These are phyloP conservation scores for Angomonas ambiguus DNA, from an alignment of 208 protist species.

Conservation along the genomic window DNA sequence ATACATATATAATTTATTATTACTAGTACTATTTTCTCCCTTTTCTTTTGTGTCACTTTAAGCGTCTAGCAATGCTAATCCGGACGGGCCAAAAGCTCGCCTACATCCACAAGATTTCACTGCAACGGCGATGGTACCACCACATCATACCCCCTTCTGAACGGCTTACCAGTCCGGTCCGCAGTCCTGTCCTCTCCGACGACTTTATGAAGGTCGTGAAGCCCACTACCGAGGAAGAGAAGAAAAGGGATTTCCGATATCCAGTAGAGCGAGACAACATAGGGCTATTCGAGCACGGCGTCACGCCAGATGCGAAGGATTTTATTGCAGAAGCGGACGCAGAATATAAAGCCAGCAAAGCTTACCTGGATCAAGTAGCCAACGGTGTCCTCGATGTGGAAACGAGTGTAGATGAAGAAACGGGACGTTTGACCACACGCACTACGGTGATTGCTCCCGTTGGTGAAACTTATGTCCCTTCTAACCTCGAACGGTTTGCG, in stretches of 20 bases:
- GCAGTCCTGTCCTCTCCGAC: not conserved
- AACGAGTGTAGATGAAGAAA: constrained; percentile 24
- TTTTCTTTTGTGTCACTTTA: not conserved
- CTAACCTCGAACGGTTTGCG: constrained; percentile 49
- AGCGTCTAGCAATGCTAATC: not conserved
- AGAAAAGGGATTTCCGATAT: constrained; percentile 24
- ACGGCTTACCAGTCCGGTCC: not conserved
- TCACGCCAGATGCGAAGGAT: constrained; percentile 45
- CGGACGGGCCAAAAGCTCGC: not conserved
- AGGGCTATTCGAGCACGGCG: constrained; percentile 59
- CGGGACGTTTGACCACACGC: constrained; percentile 19
- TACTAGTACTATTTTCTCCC: not conserved
- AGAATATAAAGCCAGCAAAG: constrained; percentile 57
- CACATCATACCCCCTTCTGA: not conserved
- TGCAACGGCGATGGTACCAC: too few species aligned
- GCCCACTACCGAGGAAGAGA: not conserved
- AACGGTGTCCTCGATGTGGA: constrained; percentile 18
- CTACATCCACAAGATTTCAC: not conserved
- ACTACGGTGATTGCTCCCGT: constrained; percentile 60
- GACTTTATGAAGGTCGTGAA: not conserved
- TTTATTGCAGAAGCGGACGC: constrained; percentile 67
- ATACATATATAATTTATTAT: not conserved
- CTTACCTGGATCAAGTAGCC: constrained; percentile 34
- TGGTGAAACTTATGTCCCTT: constrained; percentile 63
- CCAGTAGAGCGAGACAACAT: constrained; percentile 49